These are phyloP conservation scores for Seminavis robusta DNA, from an alignment of 108 stramenopile genomes.

Conservation along the genomic window DNA sequence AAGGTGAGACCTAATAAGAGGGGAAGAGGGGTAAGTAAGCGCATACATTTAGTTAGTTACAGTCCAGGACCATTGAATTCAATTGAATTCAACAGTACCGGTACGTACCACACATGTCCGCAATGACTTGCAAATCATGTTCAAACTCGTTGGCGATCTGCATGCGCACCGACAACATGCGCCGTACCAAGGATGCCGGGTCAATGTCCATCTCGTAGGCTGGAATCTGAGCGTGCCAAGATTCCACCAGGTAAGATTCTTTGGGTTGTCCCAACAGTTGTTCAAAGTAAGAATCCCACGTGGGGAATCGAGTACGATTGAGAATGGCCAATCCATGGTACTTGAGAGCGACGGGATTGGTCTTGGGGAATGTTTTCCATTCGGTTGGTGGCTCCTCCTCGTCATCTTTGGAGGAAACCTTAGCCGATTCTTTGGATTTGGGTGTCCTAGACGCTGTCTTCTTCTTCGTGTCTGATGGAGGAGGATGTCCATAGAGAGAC, in stretches of 20 bases:
- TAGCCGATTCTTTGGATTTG: too few species aligned
- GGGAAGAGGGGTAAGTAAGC: too few species aligned
- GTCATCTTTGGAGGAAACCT: too few species aligned
- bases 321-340: slow-evolving; percentile 70
- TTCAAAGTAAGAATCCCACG: slow-evolving; percentile 79
- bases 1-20: slow-evolving; percentile 44
- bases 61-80: too few species aligned
- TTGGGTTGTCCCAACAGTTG: slow-evolving; percentile 45
- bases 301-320: slow-evolving; percentile 61
- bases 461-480: too few species aligned
- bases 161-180: slow-evolving; percentile 64
- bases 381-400: too few species aligned
- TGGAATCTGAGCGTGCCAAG: slow-evolving; percentile 22
- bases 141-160: slow-evolving; percentile 67
- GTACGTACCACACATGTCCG: slow-evolving; percentile 36
- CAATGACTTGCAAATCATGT: slow-evolving; percentile 57
- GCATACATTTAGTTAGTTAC: too few species aligned
- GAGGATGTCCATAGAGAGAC: too few species aligned
- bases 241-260: slow-evolving; percentile 35
- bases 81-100: too few species aligned
- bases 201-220: slow-evolving; percentile 66
- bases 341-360: too few species aligned
- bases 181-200: slow-evolving; percentile 49
- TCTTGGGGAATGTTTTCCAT: too few species aligned
- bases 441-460: too few species aligned